phyloP scores from a whole-genome alignment of 805 yeast species.

The Metschnikowia lunata region DNA sequence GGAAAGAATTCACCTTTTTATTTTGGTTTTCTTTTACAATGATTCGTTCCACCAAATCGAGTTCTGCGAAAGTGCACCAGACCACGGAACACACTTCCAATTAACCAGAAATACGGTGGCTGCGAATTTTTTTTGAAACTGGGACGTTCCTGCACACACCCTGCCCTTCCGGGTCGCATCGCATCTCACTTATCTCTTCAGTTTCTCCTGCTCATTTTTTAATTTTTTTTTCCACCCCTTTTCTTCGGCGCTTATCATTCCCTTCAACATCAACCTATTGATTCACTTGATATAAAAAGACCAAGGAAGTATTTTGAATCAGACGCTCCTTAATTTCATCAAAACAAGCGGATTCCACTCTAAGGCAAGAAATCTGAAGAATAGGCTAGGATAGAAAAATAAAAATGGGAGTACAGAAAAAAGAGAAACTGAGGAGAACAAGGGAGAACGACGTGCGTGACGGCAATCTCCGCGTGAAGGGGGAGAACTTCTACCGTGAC shows the following conservation, averaged over 20 bases:
- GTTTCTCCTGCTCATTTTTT: not conserved
- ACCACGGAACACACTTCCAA: no score
- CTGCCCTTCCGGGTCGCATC: conserved; percentile 4
- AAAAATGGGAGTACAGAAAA: conserved; percentile 87
- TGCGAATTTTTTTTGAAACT: no score
- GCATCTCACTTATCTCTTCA: not conserved
- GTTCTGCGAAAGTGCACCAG: no score
- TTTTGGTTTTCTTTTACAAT: no score
- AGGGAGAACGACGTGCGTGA: conserved; percentile 80
- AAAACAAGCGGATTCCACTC: no score
- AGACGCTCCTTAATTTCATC: no score
- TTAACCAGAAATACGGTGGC: no score
- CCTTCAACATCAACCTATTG: not conserved
- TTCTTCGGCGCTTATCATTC: not conserved
- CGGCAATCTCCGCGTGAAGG: conserved; percentile 90
- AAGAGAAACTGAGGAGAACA: conserved; percentile 80
- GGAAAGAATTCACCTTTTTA: no score
- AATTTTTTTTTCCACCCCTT: not conserved
- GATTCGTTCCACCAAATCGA: no score
- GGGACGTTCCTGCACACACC: conserved; percentile 1
- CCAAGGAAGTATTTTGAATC: no score
- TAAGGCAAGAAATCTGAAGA: no score
- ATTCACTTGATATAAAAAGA: no score
- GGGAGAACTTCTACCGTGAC: conserved; percentile 95
- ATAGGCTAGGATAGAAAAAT: not conserved